Evolutionary conservation across 1,284 basidiomycete genomes (phyloP), one percentile per base, ranked within the genome.

Genomic region (Bjerkandera adusta): DNA sequence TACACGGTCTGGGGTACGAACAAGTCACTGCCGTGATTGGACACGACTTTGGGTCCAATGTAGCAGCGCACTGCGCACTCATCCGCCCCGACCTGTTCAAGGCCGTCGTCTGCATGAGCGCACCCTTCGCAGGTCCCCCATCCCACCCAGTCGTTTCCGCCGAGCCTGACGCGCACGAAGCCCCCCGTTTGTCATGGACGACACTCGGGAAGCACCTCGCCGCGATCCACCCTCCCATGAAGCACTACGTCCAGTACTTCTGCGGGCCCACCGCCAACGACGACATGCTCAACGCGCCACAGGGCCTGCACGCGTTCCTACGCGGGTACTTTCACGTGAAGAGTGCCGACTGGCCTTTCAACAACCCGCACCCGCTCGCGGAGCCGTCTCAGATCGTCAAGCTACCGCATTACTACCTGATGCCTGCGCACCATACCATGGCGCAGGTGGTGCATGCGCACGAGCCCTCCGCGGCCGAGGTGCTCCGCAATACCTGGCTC

Each of bases 391-490:
- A 67, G 27, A 61, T 83, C 24, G 67, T 70, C 1, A 53, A 56
- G 4, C 55, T 85, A 21, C 81, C 83, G 4, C 67, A 69, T n/a
- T 84, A 84, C 68, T 83, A 85, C 56, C 64, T 83, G 55, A 83
- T 84, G 81, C 75, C 71, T 15, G 58, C 70, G 7, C 53, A 69
- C 20, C 65, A 69, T 38, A 75, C 66, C 29, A 84, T 84, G 80
- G 72, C 75, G 1, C 63, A 79, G 40, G 63, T 70, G 18, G 68
- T 81, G 16, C 45, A 49, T 20, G 57, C 59, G n/a, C 42, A 62
- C 4, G 56, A 55, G 6, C 62, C 64, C 1, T 50, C 59, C 0
- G 26, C 35, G 12, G 55, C 56, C 24, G 64, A 65, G 50, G 57
- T 65, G 15, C 43, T 47, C 4, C 40, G 46, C 38, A 66, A 69